Evolutionary conservation across 208 protist species (phyloP), one percentile per base, ranked within the genome.

Genomic region (Crithidia brevicula): DNA sequence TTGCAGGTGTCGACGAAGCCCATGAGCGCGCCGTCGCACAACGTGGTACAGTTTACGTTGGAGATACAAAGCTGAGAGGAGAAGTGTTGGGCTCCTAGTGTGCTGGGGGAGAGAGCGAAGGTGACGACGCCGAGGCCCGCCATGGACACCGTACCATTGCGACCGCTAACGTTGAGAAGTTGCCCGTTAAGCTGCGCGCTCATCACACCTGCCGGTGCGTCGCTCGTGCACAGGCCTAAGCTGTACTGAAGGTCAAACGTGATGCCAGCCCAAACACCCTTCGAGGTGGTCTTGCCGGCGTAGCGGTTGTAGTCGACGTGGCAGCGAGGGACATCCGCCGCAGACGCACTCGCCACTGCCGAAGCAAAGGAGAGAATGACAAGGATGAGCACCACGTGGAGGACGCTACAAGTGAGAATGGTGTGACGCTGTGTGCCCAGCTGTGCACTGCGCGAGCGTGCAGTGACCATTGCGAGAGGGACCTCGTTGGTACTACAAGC

Each of bases 221-320:
- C 74, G 15, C 38, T 25, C 10, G 60, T 72, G 68, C 84, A 89
- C 8, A 85, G 60, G 23, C 62, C 64, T 2, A 79, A 50, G 10
- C 16, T 56, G 67, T 77, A 86, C n/a, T 51, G 28, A 3, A 89
- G 28, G 25, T 82, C 20, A 52, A 77, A 89, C 20, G 42, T 43
- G 27, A 89, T 51, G n/a, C 72, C 80, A 0, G 79, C 74, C 84
- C 80, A 86, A 4, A 51, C 36, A 16, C 84, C 84, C n/a, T 53
- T 67, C n/a, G 75, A 79, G 5, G 56, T 82, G 25, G 78, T 58
- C 7, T 56, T 81, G 11, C 67, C 73, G 28, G 13, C 31, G 42
- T 67, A 70, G 13, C 73, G 74, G 31, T 84, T 81, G 28, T 57
- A 66, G 56, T 82, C 74, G 16, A 82, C 69, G 52, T 86, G 79